Evolutionary conservation across 371 early-diverging fungal species (phyloP).

Genomic region (Smittium culicis): DNA sequence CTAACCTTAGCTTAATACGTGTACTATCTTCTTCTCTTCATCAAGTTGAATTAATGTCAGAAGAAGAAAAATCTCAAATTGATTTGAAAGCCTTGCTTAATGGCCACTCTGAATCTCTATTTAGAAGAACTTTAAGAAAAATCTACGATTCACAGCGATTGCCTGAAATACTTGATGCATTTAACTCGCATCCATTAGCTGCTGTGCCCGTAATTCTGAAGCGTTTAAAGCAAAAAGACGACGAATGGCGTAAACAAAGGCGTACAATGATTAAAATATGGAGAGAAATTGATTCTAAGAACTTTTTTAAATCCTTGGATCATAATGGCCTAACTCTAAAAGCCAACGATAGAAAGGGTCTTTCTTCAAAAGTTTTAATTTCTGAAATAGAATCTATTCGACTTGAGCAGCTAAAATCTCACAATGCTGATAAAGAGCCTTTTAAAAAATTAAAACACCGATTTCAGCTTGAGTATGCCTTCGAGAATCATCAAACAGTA

Average conservation of each 20-base stretch:
- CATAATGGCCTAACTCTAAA: conserved; percentile 85
- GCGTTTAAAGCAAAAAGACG: conserved; percentile 94
- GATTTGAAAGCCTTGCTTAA: conserved; percentile 62
- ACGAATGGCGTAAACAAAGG: conserved; percentile 81
- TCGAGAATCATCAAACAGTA: conserved; percentile 22
- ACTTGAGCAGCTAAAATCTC: conserved; percentile 32
- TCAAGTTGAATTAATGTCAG: conserved; percentile 59
- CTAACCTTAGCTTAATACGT: conserved; percentile 79
- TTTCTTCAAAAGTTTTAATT: conserved; percentile 61
- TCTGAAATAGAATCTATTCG: conserved; percentile 71
- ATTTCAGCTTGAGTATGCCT: conserved; percentile 32
- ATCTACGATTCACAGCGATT: conserved; percentile 79
- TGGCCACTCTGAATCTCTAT: conserved; percentile 69
- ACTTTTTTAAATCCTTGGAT: conserved; percentile 94
- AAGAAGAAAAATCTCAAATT: conserved; percentile 62
- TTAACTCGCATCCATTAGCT: conserved; percentile 82
- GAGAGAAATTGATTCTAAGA: conserved; percentile 85
- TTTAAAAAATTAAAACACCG: conserved; percentile 23
- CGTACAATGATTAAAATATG: conserved; percentile 90
- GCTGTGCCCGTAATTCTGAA: conserved; percentile 92
- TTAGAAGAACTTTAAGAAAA: conserved; percentile 79
- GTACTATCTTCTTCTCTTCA: conserved; percentile 76
- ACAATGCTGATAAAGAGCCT: conserved; percentile 8
- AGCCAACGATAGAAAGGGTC: conserved; percentile 66
- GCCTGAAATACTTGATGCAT: conserved; percentile 75